A percentile compares a stretch with the other conserved stretches of the same genome.
These are phyloP conservation scores for Cryptococcus sp. DNA, from an alignment of 1,284 basidiomycete genomes.

Conservation along the genomic window DNA sequence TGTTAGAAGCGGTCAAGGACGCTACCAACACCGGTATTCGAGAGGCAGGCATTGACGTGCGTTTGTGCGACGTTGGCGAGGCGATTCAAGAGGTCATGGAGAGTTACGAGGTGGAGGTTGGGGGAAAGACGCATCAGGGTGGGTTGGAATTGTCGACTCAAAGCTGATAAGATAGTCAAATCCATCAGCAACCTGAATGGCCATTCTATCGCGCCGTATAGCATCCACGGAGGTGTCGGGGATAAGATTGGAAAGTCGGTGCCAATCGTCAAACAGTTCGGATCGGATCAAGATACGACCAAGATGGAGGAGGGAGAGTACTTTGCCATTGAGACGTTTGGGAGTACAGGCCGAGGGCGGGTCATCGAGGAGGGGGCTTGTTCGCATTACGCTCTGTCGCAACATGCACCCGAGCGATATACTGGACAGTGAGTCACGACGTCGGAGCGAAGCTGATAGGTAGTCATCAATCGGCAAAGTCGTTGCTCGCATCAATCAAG, in stretches of 20 bases:
- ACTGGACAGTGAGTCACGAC: slow-evolving; percentile 32
- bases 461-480: slow-evolving; percentile 74
- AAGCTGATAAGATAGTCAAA: slow-evolving; percentile 64
- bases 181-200: slow-evolving; percentile 88
- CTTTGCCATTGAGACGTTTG: slow-evolving; percentile 99
- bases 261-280: slow-evolving; percentile 79
- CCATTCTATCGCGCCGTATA: slow-evolving; percentile 84
- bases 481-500: slow-evolving; percentile 83
- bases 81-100: slow-evolving; percentile 99
- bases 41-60: slow-evolving; percentile 96
- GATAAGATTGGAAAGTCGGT: slow-evolving; percentile 67
- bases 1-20: slow-evolving; percentile 88
- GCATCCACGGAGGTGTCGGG: slow-evolving; percentile 63
- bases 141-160: slow-evolving; percentile 29
- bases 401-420: slow-evolving; percentile 40
- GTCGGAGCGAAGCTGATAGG: not conserved
- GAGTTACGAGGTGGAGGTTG: slow-evolving; percentile 92
- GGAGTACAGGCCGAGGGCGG: slow-evolving; percentile 89
- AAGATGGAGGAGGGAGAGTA: slow-evolving; percentile 99
- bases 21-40: slow-evolving; percentile 89
- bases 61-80: slow-evolving; percentile 88
- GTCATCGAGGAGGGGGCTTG: slow-evolving; percentile 93
- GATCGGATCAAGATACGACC: slow-evolving; percentile 64
- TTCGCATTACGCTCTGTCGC: slow-evolving; percentile 78
- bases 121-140: slow-evolving; percentile 84